These are phyloP conservation scores for Emmonsiellopsis sp. DNA, from an alignment of 2,329 filamentous ascomycete genomes.

Conservation along the genomic window DNA sequence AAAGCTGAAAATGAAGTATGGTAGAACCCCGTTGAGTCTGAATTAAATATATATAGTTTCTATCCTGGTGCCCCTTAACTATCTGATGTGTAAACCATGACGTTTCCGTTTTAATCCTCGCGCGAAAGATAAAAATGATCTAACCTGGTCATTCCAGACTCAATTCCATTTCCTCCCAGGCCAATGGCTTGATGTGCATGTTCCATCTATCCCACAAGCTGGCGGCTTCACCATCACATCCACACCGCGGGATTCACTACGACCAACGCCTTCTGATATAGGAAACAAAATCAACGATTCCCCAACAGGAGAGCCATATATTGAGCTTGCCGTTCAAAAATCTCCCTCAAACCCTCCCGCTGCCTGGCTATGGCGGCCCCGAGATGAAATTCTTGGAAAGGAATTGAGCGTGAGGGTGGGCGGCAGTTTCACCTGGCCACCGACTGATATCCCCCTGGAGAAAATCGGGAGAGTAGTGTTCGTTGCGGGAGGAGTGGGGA, in stretches of 20 bases:
- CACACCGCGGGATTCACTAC: constrained; percentile 50
- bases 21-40: neutral
- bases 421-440: constrained; percentile 74
- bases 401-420: constrained; percentile 63
- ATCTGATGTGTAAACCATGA: too few species aligned
- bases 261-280: constrained; percentile 4
- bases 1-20: constrained; percentile 1
- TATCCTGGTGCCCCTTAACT: neutral
- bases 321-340: constrained; percentile 71
- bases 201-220: constrained; percentile 58
- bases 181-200: constrained; percentile 80
- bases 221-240: constrained; percentile 88
- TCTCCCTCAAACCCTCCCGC: constrained; percentile 64
- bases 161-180: constrained; percentile 61
- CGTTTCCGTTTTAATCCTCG: neutral
- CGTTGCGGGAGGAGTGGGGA: constrained; percentile 71
- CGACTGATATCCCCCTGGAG: constrained; percentile 36
- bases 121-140: neutral
- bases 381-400: constrained; percentile 47
- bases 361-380: constrained; percentile 62
- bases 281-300: constrained; percentile 7
- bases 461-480: constrained; percentile 56
- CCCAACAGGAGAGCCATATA: constrained; percentile 36
- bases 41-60: neutral
- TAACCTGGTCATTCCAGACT: constrained; percentile 10